These are phyloP conservation scores for Zoysia matrella DNA, from an alignment of 202 grass and related monocot species.

Conservation along the genomic window DNA sequence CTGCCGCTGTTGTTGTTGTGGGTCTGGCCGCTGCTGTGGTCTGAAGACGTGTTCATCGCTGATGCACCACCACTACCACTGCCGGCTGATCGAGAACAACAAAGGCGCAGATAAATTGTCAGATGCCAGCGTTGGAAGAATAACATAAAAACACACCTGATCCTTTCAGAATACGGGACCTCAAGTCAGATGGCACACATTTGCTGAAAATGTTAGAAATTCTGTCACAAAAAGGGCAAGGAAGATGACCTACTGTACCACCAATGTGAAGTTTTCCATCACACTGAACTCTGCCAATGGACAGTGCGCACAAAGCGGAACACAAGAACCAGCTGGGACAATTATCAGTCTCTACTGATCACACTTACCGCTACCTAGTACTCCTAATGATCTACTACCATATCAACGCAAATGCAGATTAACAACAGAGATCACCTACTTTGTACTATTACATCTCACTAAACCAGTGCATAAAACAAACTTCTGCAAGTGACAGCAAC, in stretches of 20 bases:
- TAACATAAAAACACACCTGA: not conserved
- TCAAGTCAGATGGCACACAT: not conserved
- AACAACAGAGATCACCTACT: not conserved
- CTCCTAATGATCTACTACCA: conserved; percentile 12
- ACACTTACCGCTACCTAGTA: not conserved
- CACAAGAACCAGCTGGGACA: conserved; percentile 12
- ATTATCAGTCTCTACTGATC: conserved; percentile 35
- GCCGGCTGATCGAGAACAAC: not conserved
- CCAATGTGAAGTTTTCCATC: not conserved
- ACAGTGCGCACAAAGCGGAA: conserved; percentile 1
- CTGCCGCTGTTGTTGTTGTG: not conserved
- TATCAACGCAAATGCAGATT: conserved; percentile 13
- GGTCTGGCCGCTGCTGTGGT: conserved; percentile 9
- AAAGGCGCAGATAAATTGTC: not conserved
- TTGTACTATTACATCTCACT: not conserved
- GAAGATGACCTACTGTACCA: not conserved
- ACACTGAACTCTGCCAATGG: not conserved
- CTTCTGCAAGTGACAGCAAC: not conserved
- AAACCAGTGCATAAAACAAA: not conserved
- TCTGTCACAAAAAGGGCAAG: not conserved
- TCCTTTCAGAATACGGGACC: not conserved
- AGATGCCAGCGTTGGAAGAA: not conserved
- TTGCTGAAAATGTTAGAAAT: not conserved
- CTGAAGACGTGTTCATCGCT: conserved; percentile 32
- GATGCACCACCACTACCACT: conserved; percentile 3